Evolutionary conservation across 352 stramenopile species (phyloP).

Genomic region (Saprolegnia diclina): DNA sequence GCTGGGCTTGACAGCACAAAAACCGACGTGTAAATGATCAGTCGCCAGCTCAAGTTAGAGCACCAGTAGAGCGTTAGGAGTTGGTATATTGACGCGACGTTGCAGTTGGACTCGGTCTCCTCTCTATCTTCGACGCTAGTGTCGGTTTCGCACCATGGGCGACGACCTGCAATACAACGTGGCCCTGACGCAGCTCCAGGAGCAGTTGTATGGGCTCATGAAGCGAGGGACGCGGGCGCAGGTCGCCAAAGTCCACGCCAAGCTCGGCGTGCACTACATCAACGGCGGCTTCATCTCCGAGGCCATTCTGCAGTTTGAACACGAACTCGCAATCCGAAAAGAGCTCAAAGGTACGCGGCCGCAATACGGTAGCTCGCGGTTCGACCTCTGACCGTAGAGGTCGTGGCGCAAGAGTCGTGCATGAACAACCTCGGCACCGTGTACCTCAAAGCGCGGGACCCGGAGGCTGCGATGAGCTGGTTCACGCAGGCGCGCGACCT

Average conservation of each 20-base stretch:
- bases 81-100: too few relatives aligned
- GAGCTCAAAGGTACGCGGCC: conserved; percentile 6
- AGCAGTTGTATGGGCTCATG: conserved; percentile 22
- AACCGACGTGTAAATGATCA: too few relatives aligned
- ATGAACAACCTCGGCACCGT: conserved; percentile 26
- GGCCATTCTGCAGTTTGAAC: conserved; percentile 23
- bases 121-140: neutral
- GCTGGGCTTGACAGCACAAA: too few relatives aligned
- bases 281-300: neutral
- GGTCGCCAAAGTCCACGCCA: conserved; percentile 14
- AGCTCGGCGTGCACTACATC: conserved; percentile 17
- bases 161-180: conserved; percentile 23
- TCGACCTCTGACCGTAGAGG: conserved; percentile 7
- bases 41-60: too few relatives aligned
- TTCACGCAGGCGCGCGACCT: conserved; percentile 17
- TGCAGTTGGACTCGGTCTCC: too few relatives aligned
- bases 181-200: conserved; percentile 12
- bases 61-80: too few relatives aligned
- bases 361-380: neutral
- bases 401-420: conserved; percentile 22
- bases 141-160: too few relatives aligned
- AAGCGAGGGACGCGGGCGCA: conserved; percentile 19
- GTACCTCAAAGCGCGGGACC: conserved; percentile 1
- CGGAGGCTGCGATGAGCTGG: conserved; percentile 14
- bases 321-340: conserved; percentile 18